These are phyloP conservation scores for Fusarium burgessii DNA, from an alignment of 2,329 filamentous ascomycete genomes.

Conservation along the genomic window DNA sequence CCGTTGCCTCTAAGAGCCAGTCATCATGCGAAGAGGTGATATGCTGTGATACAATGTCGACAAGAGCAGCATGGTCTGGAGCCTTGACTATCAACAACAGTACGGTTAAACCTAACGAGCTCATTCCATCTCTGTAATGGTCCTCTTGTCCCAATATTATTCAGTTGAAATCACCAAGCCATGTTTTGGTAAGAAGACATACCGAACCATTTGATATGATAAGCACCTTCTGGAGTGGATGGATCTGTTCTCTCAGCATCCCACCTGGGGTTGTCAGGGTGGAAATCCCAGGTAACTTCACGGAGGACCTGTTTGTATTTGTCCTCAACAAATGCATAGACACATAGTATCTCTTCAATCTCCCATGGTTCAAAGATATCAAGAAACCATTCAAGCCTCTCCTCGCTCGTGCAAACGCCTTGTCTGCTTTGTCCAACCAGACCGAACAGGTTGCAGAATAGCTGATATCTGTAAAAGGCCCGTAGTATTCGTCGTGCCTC, in stretches of 20 bases:
- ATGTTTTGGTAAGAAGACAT: not conserved
- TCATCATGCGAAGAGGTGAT: not conserved
- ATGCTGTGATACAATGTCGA: not conserved
- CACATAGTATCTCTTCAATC: conserved; percentile 1
- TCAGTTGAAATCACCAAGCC: not conserved
- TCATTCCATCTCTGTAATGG: not conserved
- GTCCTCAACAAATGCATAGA: not conserved
- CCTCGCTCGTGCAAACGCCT: not conserved
- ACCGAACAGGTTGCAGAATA: conserved; percentile 18
- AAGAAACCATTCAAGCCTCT: not conserved
- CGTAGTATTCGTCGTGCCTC: conserved; percentile 12
- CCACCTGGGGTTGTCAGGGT: not conserved
- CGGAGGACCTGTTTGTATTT: not conserved
- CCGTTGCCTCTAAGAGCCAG: not conserved
- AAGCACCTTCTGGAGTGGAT: not conserved
- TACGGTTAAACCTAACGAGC: not conserved
- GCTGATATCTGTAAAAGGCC: conserved; percentile 27
- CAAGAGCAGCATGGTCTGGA: not conserved
- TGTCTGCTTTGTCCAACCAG: no score
- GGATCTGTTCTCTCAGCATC: not conserved
- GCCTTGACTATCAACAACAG: not conserved
- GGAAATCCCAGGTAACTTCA: not conserved
- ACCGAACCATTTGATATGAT: not conserved
- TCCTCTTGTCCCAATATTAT: not conserved
- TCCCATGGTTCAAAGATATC: not conserved